A percentile compares a stretch with the other conserved stretches of the same genome.
These are phyloP conservation scores for Acanthamoeba sp. DNA, from an alignment of 208 protist genomes.

Conservation along the genomic window DNA sequence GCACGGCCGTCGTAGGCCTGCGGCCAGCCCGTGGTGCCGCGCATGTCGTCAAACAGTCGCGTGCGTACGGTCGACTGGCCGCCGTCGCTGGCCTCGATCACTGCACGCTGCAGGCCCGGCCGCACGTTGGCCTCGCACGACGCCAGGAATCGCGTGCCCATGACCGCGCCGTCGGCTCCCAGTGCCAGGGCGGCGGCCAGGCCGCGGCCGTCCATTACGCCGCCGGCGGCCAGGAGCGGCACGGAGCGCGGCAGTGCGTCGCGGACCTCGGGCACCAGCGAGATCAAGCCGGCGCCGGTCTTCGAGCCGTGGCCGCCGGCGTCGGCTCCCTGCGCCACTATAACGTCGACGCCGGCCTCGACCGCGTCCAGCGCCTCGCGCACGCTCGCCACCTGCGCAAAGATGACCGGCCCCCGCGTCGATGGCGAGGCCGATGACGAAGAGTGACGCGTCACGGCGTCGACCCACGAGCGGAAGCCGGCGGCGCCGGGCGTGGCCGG, in stretches of 20 bases:
- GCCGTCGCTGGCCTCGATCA: conserved; percentile 13
- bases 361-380: conserved; percentile 16
- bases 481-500: neutral
- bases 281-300: neutral
- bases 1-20: conserved; percentile 20
- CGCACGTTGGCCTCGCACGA: neutral
- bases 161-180: conserved; percentile 18
- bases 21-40: conserved; percentile 54
- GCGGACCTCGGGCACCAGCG: conserved; percentile 29
- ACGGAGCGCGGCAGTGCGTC: neutral
- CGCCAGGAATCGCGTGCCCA: conserved; percentile 54
- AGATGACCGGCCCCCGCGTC: neutral
- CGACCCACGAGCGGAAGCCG: conserved; percentile 32
- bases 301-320: conserved; percentile 27
- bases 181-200: conserved; percentile 9
- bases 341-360: conserved; percentile 29
- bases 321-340: conserved; percentile 40
- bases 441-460: neutral
- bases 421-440: neutral
- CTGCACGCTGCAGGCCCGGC: neutral
- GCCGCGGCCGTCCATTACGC: conserved; percentile 60
- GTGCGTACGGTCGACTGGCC: conserved; percentile 27
- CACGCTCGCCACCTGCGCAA: conserved; percentile 57
- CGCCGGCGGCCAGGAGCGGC: conserved; percentile 30
- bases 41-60: conserved; percentile 54